Percentiles rank a stretch among this genome's conserved stretches.
Evolutionary conservation across 306 rosid genomes (phyloP).

Genomic region (Vigna unguiculata): DNA sequence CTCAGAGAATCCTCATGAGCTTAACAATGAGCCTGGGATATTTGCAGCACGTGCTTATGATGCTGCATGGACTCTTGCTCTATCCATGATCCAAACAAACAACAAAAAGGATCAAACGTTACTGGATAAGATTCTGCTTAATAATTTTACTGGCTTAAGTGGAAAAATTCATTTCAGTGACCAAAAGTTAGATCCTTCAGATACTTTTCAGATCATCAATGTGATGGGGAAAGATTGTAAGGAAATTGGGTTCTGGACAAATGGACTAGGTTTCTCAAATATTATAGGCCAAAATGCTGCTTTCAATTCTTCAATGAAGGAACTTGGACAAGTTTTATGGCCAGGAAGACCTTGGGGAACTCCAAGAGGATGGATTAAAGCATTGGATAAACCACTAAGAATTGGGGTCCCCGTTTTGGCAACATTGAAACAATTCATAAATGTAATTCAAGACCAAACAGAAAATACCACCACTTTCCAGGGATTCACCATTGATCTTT

Average conservation of each 20-base stretch:
- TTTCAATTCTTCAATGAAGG: constrained; percentile 44
- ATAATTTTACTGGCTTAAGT: constrained; percentile 43
- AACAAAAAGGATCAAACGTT: constrained; percentile 27
- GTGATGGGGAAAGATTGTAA: constrained; percentile 53
- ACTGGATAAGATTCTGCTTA: constrained; percentile 44
- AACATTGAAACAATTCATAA: constrained; percentile 45
- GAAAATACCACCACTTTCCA: constrained; percentile 6
- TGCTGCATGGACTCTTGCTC: constrained; percentile 50
- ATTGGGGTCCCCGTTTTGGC: constrained; percentile 53
- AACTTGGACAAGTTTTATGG: constrained; percentile 52
- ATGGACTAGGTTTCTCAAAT: constrained; percentile 47
- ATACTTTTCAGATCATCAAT: constrained; percentile 54
- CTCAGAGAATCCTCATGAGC: constrained; percentile 45
- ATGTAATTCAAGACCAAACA: constrained; percentile 18
- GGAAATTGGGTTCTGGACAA: constrained; percentile 64
- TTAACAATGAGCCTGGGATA: constrained; percentile 54
- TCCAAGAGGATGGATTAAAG: constrained; percentile 57
- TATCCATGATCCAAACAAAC: constrained; percentile 46
- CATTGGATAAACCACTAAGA: constrained; percentile 35
- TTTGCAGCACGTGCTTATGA: constrained; percentile 62
- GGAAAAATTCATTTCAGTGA: constrained; percentile 41
- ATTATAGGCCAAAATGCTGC: constrained; percentile 5
- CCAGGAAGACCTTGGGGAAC: constrained; percentile 52
- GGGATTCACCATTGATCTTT: constrained; percentile 56
- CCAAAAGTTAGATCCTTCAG: constrained; percentile 35